Evolutionary conservation across 2,329 filamentous ascomycete species (phyloP), one percentile per base, ranked within the genome.

Genomic region (Trichoderma semiorbis): DNA sequence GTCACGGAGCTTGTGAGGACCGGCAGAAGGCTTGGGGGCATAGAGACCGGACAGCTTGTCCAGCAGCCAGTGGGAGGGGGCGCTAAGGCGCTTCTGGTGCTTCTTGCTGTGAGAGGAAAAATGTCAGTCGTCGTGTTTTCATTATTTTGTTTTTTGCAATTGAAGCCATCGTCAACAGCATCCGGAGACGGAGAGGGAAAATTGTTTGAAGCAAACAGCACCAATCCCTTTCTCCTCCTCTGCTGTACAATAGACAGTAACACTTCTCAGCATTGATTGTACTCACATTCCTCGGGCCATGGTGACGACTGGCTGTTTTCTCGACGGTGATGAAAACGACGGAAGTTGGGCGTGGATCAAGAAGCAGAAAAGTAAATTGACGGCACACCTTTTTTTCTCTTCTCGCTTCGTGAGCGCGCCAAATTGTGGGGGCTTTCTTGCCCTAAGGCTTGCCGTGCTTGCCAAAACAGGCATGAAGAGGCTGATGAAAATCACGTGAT

Each of bases 41-140:
- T 93, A 95, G 86, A 90, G 88, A 84, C 96, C 96, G 86, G 94
- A 97, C 84, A 99, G 91, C 88, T 99, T 99, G 93, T 99, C 96
- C 85, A 99, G 90, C 84, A 99, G 93, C 96, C 96, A 99, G 92
- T 98, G 96, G 85, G 93, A 97, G 84, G 96, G 96, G 85, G 96
- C 96, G 88, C 93, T 96, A 84, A 98, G 91, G 90, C 96, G 95
- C 95, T 99, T 98, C 88, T 98, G 95, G 89, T 99, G 96, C 93
- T 98, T 98, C 91, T 96, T 97, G 87, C 92, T 95, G 83, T 82
- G 77, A 57, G 28, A n/a, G 16, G 24, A 12, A 53, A 30, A 43
- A 78, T 78, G 83, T 79, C 78, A 82, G 77, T 75, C 11, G 47
- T 10, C n/a, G 34, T 32, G 32, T 16, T 67, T 36, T 39, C n/a